Conservation (phyloP, 2,329 filamentous ascomycete genomes). For the Falciphora oryzae region DNA sequence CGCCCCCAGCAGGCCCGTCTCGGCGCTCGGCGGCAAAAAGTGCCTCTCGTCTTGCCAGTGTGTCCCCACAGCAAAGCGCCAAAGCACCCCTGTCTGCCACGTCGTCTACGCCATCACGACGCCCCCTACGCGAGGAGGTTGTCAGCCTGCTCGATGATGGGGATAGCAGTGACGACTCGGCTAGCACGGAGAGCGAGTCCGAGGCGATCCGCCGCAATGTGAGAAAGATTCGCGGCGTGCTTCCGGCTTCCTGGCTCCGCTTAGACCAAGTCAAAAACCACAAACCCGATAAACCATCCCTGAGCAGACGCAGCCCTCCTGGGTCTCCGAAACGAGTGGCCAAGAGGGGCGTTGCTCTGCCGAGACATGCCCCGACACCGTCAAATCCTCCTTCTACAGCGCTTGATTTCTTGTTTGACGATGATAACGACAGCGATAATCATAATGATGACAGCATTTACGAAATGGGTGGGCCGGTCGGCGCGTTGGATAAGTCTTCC, state of each 20-base stretch:
- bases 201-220: conserved; percentile 34
- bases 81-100: not conserved
- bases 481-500: not conserved
- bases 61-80: not conserved
- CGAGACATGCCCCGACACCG: conserved; percentile 27
- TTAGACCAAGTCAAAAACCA: conserved; percentile 44
- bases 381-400: conserved; percentile 18
- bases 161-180: conserved; percentile 1
- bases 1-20: not conserved
- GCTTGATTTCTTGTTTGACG: conserved; percentile 31
- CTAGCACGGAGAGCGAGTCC: conserved; percentile 32
- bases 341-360: conserved; percentile 45
- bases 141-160: conserved; percentile 5
- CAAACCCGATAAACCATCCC: conserved; percentile 23
- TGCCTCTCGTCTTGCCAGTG: not conserved
- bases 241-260: conserved; percentile 63
- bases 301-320: conserved; percentile 25
- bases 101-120: not conserved
- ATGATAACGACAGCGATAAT: conserved; percentile 29
- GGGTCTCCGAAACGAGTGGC: conserved; percentile 32
- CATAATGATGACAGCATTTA: conserved; percentile 12
- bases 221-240: conserved; percentile 51
- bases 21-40: not conserved
- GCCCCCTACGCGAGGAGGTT: not conserved
- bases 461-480: conserved; percentile 1